These are phyloP conservation scores for Xylaria longipes DNA, from an alignment of 495 filamentous ascomycete species.

Conservation along the genomic window DNA sequence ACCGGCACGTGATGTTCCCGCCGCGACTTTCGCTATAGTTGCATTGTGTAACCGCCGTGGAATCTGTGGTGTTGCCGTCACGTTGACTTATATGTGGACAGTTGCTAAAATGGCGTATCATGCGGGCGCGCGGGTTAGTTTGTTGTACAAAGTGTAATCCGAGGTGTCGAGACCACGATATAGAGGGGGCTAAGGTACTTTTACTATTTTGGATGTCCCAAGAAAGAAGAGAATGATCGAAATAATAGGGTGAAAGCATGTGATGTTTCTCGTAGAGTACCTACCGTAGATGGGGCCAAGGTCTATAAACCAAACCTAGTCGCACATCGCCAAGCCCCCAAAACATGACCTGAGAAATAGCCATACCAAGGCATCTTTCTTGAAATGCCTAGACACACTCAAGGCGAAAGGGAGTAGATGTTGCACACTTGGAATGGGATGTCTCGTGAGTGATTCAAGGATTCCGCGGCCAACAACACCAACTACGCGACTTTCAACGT, in stretches of 20 bases:
- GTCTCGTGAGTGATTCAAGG: background rate
- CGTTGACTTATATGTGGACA: background rate
- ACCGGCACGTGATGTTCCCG: background rate
- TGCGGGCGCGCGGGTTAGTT: background rate
- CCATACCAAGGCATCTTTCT: background rate
- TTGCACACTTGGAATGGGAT: conserved; percentile 3
- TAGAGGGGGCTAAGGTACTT: too few species aligned
- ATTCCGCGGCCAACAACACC: background rate
- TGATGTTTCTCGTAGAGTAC: background rate
- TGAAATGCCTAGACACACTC: background rate
- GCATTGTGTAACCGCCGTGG: background rate
- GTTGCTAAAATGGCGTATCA: background rate
- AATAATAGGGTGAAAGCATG: background rate
- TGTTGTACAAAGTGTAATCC: background rate
- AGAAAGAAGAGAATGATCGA: background rate
- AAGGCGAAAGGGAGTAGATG: background rate
- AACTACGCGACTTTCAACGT: background rate
- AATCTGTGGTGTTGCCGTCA: background rate
- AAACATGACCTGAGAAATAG: background rate
- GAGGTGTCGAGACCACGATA: background rate
- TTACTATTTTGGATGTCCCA: background rate
- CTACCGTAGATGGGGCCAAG: background rate
- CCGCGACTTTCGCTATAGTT: background rate
- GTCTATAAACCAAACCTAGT: background rate
- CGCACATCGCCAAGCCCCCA: background rate